These are phyloP conservation scores for Oryza rufipogon DNA, from an alignment of 176 grass and related monocot genomes.

Conservation along the genomic window DNA sequence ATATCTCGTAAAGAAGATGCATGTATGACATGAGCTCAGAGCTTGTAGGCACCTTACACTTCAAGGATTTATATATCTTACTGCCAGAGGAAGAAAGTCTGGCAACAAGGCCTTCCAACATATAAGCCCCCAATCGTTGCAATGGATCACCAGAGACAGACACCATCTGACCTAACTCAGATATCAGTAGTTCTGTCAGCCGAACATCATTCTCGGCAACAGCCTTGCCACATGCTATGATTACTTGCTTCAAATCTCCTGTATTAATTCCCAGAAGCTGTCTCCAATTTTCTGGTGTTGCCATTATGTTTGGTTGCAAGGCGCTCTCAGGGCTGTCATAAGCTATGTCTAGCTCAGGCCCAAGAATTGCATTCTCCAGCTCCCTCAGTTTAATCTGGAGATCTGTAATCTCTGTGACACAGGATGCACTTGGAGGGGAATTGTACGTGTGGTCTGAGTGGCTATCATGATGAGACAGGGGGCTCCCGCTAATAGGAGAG, in stretches of 20 bases:
- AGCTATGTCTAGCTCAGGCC: constrained; percentile 61
- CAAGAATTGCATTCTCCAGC: constrained; percentile 74
- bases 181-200: constrained; percentile 54
- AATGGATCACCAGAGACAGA: constrained; percentile 70
- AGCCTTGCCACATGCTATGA: constrained; percentile 67
- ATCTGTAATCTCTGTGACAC: constrained; percentile 71
- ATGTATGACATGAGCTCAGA: constrained; percentile 82
- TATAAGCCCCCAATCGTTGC: constrained; percentile 73
- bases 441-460: constrained; percentile 62
- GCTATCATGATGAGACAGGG: constrained; percentile 62
- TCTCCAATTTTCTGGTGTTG: constrained; percentile 54
- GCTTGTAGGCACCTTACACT: constrained; percentile 76
- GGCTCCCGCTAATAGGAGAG: constrained; percentile 62
- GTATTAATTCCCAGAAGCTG: constrained; percentile 65
- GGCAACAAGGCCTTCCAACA: constrained; percentile 79
- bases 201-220: constrained; percentile 51
- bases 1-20: constrained; percentile 69
- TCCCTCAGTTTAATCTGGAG: constrained; percentile 71
- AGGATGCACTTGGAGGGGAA: constrained; percentile 72
- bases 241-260: constrained; percentile 69
- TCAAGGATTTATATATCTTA: constrained; percentile 73
- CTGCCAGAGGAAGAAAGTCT: constrained; percentile 71
- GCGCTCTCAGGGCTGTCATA: constrained; percentile 52
- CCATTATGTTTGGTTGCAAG: constrained; percentile 27
- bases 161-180: constrained; percentile 64